phyloP scores from a whole-genome alignment of 2,329 filamentous ascomycete species.

The Whalleya microplaca region DNA sequence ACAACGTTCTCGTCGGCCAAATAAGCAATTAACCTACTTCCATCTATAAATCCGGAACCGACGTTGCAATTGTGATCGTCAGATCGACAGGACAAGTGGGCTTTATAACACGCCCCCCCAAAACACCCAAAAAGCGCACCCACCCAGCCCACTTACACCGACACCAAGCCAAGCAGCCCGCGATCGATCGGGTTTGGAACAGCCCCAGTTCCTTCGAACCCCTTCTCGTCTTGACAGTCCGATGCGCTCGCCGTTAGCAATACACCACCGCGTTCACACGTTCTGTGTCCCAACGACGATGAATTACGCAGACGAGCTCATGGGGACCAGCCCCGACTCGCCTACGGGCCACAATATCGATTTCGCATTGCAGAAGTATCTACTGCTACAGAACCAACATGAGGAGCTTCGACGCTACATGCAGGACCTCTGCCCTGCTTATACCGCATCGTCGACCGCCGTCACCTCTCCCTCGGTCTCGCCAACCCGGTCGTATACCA shows the following conservation, averaged over 20 bases:
- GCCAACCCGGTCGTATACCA: slow-evolving; percentile 59
- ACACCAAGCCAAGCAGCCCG: slow-evolving; percentile 1
- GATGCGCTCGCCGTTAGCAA: slow-evolving; percentile 34
- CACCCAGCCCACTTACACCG: slow-evolving; percentile 17
- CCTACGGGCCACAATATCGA: slow-evolving; percentile 44
- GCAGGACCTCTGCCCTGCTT: slow-evolving; percentile 50
- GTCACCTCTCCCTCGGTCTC: slow-evolving; percentile 61
- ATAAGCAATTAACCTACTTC: slow-evolving; percentile 1
- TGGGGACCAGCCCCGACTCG: slow-evolving; percentile 13
- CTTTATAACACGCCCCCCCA: slow-evolving; percentile 11
- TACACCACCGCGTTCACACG: slow-evolving; percentile 13
- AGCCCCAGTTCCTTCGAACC: neutral
- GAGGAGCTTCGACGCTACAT: slow-evolving; percentile 56
- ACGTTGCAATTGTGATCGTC: slow-evolving; percentile 32
- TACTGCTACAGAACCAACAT: slow-evolving; percentile 58
- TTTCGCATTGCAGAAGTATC: slow-evolving; percentile 58
- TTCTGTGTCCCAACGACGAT: slow-evolving; percentile 14
- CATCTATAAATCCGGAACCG: slow-evolving; percentile 10
- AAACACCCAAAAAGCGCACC: slow-evolving; percentile 14
- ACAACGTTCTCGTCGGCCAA: slow-evolving; percentile 1
- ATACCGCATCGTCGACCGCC: slow-evolving; percentile 41
- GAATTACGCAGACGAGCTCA: slow-evolving; percentile 19
- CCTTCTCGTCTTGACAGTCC: slow-evolving; percentile 16
- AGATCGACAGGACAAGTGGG: slow-evolving; percentile 32
- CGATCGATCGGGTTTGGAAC: slow-evolving; percentile 15